A percentile compares a stretch with the other conserved stretches of the same genome.
These are phyloP conservation scores for Backusella psychrophila DNA, from an alignment of 192 early-diverging fungal species.

Conservation along the genomic window DNA sequence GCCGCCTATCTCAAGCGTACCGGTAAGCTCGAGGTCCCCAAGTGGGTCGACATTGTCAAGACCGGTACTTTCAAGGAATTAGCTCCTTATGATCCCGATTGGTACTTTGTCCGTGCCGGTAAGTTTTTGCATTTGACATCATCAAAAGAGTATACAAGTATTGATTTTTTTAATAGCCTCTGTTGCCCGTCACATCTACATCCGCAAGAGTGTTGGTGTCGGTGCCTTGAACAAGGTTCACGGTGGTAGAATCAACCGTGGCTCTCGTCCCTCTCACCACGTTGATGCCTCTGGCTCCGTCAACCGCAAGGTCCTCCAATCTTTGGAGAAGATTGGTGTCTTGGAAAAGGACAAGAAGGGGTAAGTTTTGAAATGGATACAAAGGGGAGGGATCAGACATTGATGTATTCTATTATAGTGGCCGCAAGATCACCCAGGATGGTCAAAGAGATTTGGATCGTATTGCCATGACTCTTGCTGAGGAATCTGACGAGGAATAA, in stretches of 20 bases:
- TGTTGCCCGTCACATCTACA: slow-evolving; percentile 98
- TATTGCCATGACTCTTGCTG: slow-evolving; percentile 64
- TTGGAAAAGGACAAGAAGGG: slow-evolving; percentile 89
- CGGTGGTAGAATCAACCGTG: slow-evolving; percentile 92
- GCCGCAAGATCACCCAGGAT: slow-evolving; percentile 91
- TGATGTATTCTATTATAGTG: slow-evolving; percentile 46
- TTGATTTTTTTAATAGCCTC: no score
- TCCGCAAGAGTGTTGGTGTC: slow-evolving; percentile 90
- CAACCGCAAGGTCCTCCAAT: slow-evolving; percentile 95
- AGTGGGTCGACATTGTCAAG: slow-evolving; percentile 99
- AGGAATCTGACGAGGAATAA: slow-evolving; percentile 23
- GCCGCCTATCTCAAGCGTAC: slow-evolving; percentile 99
- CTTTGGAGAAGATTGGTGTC: slow-evolving; percentile 98
- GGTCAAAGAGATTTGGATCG: slow-evolving; percentile 99
- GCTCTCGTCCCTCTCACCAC: slow-evolving; percentile 91
- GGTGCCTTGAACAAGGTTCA: slow-evolving; percentile 93
- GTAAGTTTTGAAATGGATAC: slow-evolving; percentile 34
- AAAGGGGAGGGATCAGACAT: no score
- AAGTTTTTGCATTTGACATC: no score
- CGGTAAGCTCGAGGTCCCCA: slow-evolving; percentile 98
- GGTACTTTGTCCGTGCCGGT: slow-evolving; percentile 98
- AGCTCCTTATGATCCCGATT: slow-evolving; percentile 97
- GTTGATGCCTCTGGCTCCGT: slow-evolving; percentile 85
- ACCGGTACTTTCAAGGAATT: slow-evolving; percentile 97
- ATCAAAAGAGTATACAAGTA: no score